Evolutionary conservation across 306 rosid species (phyloP), one percentile per base, ranked within the genome.

Genomic region (Fragaria ananassa): DNA sequence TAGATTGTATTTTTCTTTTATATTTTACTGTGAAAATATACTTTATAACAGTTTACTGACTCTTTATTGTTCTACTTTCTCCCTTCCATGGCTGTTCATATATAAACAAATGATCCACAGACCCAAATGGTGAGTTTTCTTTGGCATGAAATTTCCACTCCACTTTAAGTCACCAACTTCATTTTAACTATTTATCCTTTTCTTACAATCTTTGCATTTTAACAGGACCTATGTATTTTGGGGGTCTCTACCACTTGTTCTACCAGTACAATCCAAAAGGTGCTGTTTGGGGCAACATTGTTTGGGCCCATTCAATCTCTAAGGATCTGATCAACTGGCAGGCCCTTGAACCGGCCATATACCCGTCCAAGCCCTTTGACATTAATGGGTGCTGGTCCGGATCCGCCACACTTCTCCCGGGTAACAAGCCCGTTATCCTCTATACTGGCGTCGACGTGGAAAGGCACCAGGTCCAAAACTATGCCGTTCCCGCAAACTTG

Each of bases 231-330:
- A 89, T 95, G 97, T 89, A 80, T 82, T 95, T 67, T 71, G 83
- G 83, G 0, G 97, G 98, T 70, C 0, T 95, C 10, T 95, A 95
- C 68, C 97, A 95, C 69, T 67, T 95, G 0, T 95, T 95, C 78
- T 95, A 95, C 47, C 98, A 95, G 15, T 92, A 86, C 80, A 95
- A 95, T 15, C 96, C 98, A 2, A 84, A 89, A 70, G 97, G 97
- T 13, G 87, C 97, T 0, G 93, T 90, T 29, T 95, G 98, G 98
- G 97, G 97, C 0, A 92, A 95, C 83, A 92, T 95, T 46, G 96
- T 90, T 3, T 92, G 98, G 98, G 98, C 93, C 4, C 98, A 95
- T 82, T 89, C 98, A 2, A 80, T 95, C 0, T 95, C 98, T 4
- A 89, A 63, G 34, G 97, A 95, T 5, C 67, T 95, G 51, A 83